Evolutionary conservation across 768 basidiomycete species (phyloP).

Genomic region (Termitomyces sp.): DNA sequence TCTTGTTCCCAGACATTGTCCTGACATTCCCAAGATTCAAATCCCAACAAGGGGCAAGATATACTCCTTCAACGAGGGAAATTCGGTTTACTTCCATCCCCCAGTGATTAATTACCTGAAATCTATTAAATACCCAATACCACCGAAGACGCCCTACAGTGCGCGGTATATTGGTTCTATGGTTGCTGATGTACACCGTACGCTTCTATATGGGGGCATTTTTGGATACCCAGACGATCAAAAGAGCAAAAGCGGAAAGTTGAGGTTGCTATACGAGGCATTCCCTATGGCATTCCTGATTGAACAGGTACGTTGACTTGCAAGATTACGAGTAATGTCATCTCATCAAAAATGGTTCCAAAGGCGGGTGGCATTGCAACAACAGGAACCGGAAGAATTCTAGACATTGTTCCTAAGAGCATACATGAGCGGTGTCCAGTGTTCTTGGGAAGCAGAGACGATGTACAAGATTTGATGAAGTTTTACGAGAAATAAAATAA

Average conservation of each 20-base stretch:
- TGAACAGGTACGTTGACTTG: constrained; percentile 62
- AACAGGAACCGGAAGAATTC: constrained; percentile 88
- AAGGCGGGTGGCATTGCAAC: constrained; percentile 96
- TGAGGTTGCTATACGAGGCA: constrained; percentile 92
- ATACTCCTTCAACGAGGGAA: constrained; percentile 99
- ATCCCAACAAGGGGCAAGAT: constrained; percentile 96
- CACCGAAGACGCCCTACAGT: constrained; percentile 81
- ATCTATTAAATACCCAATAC: constrained; percentile 84
- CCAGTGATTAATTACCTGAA: constrained; percentile 81
- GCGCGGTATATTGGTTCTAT: constrained; percentile 96
- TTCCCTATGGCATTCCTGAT: constrained; percentile 97
- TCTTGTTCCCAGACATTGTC: not conserved
- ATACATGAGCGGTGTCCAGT: constrained; percentile 94
- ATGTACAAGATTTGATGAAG: constrained; percentile 85
- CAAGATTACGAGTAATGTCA: not conserved
- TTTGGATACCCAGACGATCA: constrained; percentile 98
- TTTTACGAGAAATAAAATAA: constrained; percentile 49
- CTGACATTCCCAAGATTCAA: constrained; percentile 55
- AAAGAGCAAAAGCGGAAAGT: constrained; percentile 94
- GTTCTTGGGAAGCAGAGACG: constrained; percentile 91
- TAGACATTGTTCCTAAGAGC: constrained; percentile 79
- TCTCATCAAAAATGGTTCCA: constrained; percentile 6
- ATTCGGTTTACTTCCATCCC: constrained; percentile 88
- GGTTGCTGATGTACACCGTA: constrained; percentile 98
- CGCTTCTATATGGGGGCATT: constrained; percentile 94